Evolutionary conservation across 108 stramenopile species (phyloP).

Genomic region (Fragilariopsis cylindrus): DNA sequence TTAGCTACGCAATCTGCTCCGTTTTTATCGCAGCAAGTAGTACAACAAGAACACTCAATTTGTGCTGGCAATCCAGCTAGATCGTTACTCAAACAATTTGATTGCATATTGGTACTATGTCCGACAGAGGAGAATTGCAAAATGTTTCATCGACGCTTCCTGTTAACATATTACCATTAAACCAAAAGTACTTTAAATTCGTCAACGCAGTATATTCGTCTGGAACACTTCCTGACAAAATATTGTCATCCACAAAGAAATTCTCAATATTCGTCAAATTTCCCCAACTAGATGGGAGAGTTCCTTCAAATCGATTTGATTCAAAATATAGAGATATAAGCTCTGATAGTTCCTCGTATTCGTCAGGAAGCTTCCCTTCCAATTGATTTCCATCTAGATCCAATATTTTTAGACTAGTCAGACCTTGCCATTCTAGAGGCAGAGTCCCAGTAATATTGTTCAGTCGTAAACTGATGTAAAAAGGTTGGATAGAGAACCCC

Average conservation of each 20-base stretch:
- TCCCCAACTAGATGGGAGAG: constrained; percentile 46
- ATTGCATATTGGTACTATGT: neutral
- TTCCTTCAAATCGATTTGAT: constrained; percentile 27
- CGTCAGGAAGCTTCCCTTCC: constrained; percentile 45
- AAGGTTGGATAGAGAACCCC: constrained; percentile 17
- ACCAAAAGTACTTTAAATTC: constrained; percentile 14
- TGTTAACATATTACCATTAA: constrained; percentile 7
- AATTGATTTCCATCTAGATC: constrained; percentile 19
- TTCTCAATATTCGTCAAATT: constrained; percentile 29
- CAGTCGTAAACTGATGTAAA: neutral
- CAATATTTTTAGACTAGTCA: constrained; percentile 13
- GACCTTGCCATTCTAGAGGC: neutral
- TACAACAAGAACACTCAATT: constrained; percentile 18
- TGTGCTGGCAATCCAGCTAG: neutral
- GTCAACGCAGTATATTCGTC: constrained; percentile 8
- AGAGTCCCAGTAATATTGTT: constrained; percentile 11
- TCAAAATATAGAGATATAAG: constrained; percentile 26
- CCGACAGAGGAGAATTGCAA: neutral
- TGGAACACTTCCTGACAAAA: constrained; percentile 15
- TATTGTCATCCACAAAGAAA: constrained; percentile 1
- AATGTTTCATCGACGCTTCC: constrained; percentile 17
- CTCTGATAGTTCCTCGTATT: constrained; percentile 41
- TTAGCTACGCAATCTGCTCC: constrained; percentile 7
- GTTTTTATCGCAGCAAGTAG: constrained; percentile 7
- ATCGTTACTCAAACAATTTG: constrained; percentile 1